Percentiles rank a stretch among this genome's conserved stretches.
Evolutionary conservation across 2,329 filamentous ascomycete genomes (phyloP).

Genomic region (Penicillium sp.): DNA sequence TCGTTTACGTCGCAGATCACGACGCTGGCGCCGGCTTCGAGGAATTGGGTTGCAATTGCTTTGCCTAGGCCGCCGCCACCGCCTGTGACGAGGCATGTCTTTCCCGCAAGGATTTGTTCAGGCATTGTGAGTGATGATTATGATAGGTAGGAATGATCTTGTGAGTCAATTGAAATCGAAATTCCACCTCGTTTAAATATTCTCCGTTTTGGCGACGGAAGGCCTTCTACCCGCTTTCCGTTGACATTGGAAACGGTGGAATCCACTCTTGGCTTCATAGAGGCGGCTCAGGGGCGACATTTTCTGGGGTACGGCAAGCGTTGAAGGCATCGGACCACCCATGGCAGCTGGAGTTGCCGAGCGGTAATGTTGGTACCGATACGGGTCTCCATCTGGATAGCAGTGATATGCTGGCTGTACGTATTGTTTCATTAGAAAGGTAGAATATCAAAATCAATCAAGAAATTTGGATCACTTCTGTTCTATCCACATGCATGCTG

Average conservation of each 20-base stretch:
- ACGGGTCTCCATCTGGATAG: neutral
- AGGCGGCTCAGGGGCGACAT: neutral
- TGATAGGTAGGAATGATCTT: neutral
- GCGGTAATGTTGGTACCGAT: slow-evolving; percentile 8
- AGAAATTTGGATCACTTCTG: neutral
- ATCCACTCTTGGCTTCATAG: slow-evolving; percentile 2
- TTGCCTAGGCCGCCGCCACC: slow-evolving; percentile 39
- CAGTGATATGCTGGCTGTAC: neutral
- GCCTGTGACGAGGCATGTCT: slow-evolving; percentile 36
- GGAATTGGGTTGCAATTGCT: slow-evolving; percentile 34
- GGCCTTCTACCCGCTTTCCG: slow-evolving; percentile 9
- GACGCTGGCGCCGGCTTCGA: slow-evolving; percentile 39
- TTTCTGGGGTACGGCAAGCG: slow-evolving; percentile 1
- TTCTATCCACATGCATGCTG: neutral
- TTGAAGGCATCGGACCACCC: slow-evolving; percentile 4
- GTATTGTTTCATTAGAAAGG: neutral
- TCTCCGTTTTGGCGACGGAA: slow-evolving; percentile 6
- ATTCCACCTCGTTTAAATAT: slow-evolving; percentile 1
- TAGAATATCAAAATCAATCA: neutral
- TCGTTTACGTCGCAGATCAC: slow-evolving; percentile 40
- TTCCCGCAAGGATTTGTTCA: slow-evolving; percentile 21
- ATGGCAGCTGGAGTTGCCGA: slow-evolving; percentile 3
- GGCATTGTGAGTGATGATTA: slow-evolving; percentile 12
- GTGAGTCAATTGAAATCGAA: neutral
- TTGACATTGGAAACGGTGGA: neutral